A percentile compares a stretch with the other conserved stretches of the same genome.
phyloP scores from a whole-genome alignment of 108 stramenopile genomes.

The Fragilariopsis cylindrus region DNA sequence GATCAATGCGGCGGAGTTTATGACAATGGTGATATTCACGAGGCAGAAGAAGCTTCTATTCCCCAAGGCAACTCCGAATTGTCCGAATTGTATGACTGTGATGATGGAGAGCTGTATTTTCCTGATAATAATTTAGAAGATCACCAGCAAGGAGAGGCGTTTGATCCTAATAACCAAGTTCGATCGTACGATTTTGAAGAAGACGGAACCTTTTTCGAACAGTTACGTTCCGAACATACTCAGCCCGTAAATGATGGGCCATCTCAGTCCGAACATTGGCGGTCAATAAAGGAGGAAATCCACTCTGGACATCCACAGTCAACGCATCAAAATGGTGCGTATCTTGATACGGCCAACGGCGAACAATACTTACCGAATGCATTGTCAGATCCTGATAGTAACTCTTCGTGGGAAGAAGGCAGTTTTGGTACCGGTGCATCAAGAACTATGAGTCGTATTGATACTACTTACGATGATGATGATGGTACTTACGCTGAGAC shows the following conservation, averaged over 20 bases:
- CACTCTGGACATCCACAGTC: background rate
- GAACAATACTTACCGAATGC: background rate
- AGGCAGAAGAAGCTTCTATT: background rate
- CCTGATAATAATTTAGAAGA: background rate
- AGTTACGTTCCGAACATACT: background rate
- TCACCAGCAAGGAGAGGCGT: background rate
- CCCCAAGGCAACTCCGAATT: background rate
- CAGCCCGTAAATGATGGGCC: background rate
- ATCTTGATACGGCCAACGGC: background rate
- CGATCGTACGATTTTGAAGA: background rate
- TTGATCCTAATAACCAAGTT: background rate
- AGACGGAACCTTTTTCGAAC: conserved; percentile 14
- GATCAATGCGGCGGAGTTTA: background rate
- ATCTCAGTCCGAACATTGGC: background rate
- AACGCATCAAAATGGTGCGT: background rate
- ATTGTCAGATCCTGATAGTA: conserved; percentile 9
- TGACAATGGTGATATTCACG: background rate
- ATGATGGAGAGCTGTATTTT: background rate
- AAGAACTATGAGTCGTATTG: conserved; percentile 9
- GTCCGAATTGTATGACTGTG: conserved; percentile 9
- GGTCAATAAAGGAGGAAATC: background rate
- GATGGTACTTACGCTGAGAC: conserved; percentile 2
- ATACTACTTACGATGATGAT: conserved; percentile 5
- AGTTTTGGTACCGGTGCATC: conserved; percentile 17
- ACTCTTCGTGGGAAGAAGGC: conserved; percentile 19